A percentile compares a stretch with the other conserved stretches of the same genome.
Evolutionary conservation across 345 rosid genomes (phyloP).

Genomic region (Eucalyptus paniculata): DNA sequence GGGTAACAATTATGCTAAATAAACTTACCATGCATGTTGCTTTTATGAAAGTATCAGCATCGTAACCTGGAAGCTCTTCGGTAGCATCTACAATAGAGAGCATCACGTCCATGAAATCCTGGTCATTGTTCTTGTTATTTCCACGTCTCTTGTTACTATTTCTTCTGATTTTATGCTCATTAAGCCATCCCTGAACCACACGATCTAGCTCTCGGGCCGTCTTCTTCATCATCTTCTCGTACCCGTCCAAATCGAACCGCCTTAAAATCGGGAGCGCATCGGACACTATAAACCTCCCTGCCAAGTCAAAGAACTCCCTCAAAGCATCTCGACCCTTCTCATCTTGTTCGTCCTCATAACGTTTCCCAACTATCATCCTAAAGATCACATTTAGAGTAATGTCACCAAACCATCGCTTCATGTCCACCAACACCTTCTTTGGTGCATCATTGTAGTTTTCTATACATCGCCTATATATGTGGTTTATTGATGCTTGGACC

Average conservation of each 20-base stretch:
- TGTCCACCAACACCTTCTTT: neutral
- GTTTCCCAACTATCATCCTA: conserved; percentile 12
- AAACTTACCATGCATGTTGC: conserved; percentile 6
- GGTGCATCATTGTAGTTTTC: neutral
- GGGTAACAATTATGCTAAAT: neutral
- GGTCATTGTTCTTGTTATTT: neutral
- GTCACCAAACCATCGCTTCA: conserved; percentile 15
- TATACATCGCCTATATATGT: conserved; percentile 1
- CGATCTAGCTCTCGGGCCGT: conserved; percentile 2
- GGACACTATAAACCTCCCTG: neutral
- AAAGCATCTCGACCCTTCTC: neutral
- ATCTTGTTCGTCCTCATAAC: neutral
- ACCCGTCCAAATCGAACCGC: conserved; percentile 19
- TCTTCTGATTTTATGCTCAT: conserved; percentile 3
- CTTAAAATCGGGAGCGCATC: conserved; percentile 22
- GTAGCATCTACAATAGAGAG: neutral
- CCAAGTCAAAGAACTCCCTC: neutral
- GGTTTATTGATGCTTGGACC: neutral
- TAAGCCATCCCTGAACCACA: conserved; percentile 1
- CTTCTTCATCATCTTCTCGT: conserved; percentile 13
- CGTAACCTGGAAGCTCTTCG: neutral
- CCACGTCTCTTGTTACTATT: neutral
- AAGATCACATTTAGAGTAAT: conserved; percentile 10
- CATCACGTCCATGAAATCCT: conserved; percentile 22
- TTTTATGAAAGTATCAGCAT: conserved; percentile 12